Conservation (phyloP, 2,329 filamentous ascomycete species). For the Aspergillus sp. region DNA sequence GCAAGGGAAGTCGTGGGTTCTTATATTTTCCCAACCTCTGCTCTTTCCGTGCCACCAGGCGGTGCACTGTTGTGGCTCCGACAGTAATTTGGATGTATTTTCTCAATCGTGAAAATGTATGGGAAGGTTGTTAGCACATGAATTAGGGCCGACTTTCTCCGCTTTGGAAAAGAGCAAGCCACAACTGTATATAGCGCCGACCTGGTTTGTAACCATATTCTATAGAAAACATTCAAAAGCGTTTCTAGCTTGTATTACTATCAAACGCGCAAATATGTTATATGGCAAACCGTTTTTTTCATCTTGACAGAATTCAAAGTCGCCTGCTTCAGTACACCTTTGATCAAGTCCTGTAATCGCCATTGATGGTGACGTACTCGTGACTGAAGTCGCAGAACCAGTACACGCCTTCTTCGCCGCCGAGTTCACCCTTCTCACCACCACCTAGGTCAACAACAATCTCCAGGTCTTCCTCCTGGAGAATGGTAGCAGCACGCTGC, state of each 20-base stretch:
- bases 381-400: slow-evolving; percentile 70
- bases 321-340: background rate
- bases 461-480: slow-evolving; percentile 63
- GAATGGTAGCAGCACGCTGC: slow-evolving; percentile 56
- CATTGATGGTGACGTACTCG: slow-evolving; percentile 70
- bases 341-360: slow-evolving; percentile 61
- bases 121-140: slow-evolving; percentile 14
- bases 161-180: slow-evolving; percentile 17
- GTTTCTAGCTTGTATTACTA: slow-evolving; percentile 14
- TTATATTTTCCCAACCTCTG: slow-evolving; percentile 23
- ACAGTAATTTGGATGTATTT: slow-evolving; percentile 15
- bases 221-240: slow-evolving; percentile 27
- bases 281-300: background rate
- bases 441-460: slow-evolving; percentile 61
- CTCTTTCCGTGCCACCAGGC: slow-evolving; percentile 28
- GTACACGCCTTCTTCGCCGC: slow-evolving; percentile 56
- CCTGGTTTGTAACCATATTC: slow-evolving; percentile 39
- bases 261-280: background rate
- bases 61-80: slow-evolving; percentile 26
- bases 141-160: slow-evolving; percentile 8
- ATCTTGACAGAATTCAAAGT: background rate
- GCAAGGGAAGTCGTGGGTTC: slow-evolving; percentile 24
- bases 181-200: slow-evolving; percentile 29
- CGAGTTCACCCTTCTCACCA: slow-evolving; percentile 43
- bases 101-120: slow-evolving; percentile 16